A percentile compares a stretch with the other conserved stretches of the same genome.
phyloP scores from a whole-genome alignment of 31 red algal species.

The Asparagopsis taxiformis region DNA sequence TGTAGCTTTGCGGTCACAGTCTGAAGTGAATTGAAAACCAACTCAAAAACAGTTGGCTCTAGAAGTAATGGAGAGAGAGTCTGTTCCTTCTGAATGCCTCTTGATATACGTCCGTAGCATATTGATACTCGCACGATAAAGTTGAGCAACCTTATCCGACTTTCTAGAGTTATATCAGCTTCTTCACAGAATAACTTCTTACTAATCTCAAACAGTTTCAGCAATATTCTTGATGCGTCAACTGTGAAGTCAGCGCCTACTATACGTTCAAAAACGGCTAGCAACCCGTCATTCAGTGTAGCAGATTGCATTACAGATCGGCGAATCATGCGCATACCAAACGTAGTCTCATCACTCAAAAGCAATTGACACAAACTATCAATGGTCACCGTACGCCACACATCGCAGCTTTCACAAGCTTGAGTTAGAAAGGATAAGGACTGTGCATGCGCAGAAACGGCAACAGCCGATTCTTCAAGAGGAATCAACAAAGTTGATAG shows the following conservation, averaged over 20 bases:
- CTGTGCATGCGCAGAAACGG: constrained; percentile 47
- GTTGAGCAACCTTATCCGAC: constrained; percentile 38
- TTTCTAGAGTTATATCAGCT: constrained; percentile 24
- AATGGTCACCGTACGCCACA: constrained; percentile 20
- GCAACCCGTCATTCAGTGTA: constrained; percentile 51
- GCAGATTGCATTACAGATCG: constrained; percentile 60
- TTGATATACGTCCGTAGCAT: constrained; percentile 26
- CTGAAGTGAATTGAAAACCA: constrained; percentile 32
- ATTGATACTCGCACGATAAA: constrained; percentile 50
- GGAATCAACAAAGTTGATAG: constrained; percentile 31
- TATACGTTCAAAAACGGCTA: constrained; percentile 49
- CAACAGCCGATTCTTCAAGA: constrained; percentile 61
- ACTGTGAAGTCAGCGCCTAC: constrained; percentile 16
- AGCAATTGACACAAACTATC: constrained; percentile 15
- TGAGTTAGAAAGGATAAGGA: constrained; percentile 51
- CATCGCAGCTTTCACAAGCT: constrained; percentile 31
- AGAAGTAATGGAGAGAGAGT: constrained; percentile 1
- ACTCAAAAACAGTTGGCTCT: constrained; percentile 38
- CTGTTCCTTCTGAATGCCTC: background rate
- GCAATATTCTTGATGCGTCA: constrained; percentile 13
- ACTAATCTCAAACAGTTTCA: constrained; percentile 14
- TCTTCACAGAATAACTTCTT: constrained; percentile 17
- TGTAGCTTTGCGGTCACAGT: background rate
- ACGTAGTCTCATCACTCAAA: constrained; percentile 6
- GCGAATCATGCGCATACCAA: constrained; percentile 22